A percentile compares a stretch with the other conserved stretches of the same genome.
phyloP scores from a whole-genome alignment of 169 alveolate species.

The Eimeria acervulina region DNA sequence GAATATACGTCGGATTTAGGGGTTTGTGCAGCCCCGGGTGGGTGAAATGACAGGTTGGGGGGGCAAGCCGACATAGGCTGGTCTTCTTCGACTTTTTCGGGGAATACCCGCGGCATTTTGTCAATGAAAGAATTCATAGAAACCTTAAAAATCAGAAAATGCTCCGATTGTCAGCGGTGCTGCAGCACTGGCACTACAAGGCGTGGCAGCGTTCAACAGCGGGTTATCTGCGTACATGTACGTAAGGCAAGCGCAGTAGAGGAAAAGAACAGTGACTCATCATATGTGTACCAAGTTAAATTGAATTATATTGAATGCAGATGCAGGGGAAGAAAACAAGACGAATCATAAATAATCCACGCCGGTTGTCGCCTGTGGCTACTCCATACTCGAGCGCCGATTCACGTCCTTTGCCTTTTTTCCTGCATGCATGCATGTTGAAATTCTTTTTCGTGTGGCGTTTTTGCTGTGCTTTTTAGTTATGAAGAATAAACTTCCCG shows the following conservation, averaged over 20 bases:
- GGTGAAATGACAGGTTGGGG: too few species aligned
- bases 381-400: too few species aligned
- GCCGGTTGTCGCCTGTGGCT: too few species aligned
- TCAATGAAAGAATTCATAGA: not conserved
- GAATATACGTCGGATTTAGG: too few species aligned
- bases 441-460: not conserved
- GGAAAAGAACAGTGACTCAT: not conserved
- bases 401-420: not conserved
- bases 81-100: too few species aligned
- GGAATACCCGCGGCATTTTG: not conserved
- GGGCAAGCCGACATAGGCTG: too few species aligned
- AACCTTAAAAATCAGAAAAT: constrained; percentile 32
- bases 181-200: constrained; percentile 93
- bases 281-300: not conserved
- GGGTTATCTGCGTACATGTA: constrained; percentile 93
- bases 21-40: too few species aligned
- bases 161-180: constrained; percentile 78
- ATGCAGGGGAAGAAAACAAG: too few species aligned
- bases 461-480: constrained; percentile 82
- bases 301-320: not conserved
- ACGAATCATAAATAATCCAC: too few species aligned
- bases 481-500: constrained; percentile 91
- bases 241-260: not conserved
- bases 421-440: constrained; percentile 19
- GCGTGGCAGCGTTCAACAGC: constrained; percentile 95